Evolutionary conservation across 2,329 filamentous ascomycete genomes (phyloP).

Genomic region (Ascochyta clinopodiicola): DNA sequence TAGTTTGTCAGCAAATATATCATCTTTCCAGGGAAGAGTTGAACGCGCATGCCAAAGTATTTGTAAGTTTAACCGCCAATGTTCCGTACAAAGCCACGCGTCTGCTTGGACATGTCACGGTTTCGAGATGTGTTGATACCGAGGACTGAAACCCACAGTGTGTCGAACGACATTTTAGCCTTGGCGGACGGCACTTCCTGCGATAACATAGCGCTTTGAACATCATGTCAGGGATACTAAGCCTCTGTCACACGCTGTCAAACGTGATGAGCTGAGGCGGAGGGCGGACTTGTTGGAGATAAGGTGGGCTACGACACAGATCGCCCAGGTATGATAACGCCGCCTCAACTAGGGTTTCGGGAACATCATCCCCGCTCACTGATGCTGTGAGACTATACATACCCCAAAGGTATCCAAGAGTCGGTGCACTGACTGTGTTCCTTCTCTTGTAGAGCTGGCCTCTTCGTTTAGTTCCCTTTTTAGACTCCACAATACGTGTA

Average conservation of each 20-base stretch:
- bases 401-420: not conserved
- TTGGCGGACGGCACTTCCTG: not conserved
- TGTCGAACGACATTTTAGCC: not conserved
- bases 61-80: not conserved
- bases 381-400: not conserved
- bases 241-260: conserved; percentile 5
- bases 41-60: not conserved
- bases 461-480: not conserved
- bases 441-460: not conserved
- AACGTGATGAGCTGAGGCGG: not conserved
- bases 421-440: not conserved
- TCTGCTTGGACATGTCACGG: not conserved
- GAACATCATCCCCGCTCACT: not conserved
- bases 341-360: conserved; percentile 13
- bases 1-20: not conserved
- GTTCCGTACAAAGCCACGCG: not conserved
- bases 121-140: not conserved
- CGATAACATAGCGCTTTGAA: not conserved
- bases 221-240: not conserved
- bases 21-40: not conserved
- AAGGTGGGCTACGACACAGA: not conserved
- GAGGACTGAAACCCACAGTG: not conserved
- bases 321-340: not conserved
- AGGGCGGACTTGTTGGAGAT: not conserved
- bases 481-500: not conserved